Percentiles rank a stretch among this genome's conserved stretches.
phyloP scores from a whole-genome alignment of 257 asterid species.

The Thymus mandschuricus region DNA sequence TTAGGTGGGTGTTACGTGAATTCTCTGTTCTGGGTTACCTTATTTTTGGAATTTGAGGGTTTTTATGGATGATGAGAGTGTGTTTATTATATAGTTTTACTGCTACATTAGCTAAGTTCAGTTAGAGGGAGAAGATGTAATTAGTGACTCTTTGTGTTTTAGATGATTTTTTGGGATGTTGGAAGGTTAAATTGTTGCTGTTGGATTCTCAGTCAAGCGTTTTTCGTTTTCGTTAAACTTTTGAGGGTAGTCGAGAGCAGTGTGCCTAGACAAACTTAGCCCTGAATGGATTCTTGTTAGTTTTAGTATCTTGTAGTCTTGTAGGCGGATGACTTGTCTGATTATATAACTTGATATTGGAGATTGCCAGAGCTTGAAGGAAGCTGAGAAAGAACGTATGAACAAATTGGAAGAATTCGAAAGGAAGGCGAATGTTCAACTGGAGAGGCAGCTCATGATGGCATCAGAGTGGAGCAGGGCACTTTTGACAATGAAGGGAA shows the following conservation, averaged over 20 bases:
- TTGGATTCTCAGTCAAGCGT: not conserved
- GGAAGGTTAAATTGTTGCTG: not conserved
- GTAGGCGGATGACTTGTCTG: slow-evolving; percentile 27
- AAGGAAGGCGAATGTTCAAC: slow-evolving; percentile 88
- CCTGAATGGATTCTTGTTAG: slow-evolving; percentile 8
- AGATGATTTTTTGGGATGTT: not conserved
- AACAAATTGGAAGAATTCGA: slow-evolving; percentile 77
- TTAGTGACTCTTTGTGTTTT: not conserved
- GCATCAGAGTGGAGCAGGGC: slow-evolving; percentile 97
- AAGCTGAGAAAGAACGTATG: slow-evolving; percentile 77
- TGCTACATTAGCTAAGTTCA: not conserved
- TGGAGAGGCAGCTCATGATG: slow-evolving; percentile 95
- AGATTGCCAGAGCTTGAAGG: slow-evolving; percentile 80
- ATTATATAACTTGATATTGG: slow-evolving; percentile 41
- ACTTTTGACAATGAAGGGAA: slow-evolving; percentile 80
- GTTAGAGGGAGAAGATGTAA: not conserved
- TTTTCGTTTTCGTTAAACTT: slow-evolving; percentile 10
- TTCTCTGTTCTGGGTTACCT: slow-evolving; percentile 5
- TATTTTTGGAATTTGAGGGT: not conserved
- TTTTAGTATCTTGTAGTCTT: slow-evolving; percentile 19
- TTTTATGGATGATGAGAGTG: not conserved
- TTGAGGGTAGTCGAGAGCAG: not conserved
- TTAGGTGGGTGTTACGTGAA: not conserved
- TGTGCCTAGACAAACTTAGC: slow-evolving; percentile 1
- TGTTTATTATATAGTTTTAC: not conserved